Evolutionary conservation across 1,139 yeast species (phyloP), one percentile per base, ranked within the genome.

Genomic region (Nadsonia commutata): DNA sequence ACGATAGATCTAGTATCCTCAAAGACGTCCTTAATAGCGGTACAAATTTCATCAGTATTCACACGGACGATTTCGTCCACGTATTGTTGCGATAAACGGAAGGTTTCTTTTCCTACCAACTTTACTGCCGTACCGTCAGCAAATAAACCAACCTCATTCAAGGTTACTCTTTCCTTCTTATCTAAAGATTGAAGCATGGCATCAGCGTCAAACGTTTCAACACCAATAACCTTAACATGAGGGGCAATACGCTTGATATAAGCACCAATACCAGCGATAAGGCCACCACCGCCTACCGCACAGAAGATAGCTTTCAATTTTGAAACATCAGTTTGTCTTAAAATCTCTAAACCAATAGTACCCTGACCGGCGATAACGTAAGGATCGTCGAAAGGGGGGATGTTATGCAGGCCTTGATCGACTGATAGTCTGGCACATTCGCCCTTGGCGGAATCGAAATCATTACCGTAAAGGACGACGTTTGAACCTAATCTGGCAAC

Each of bases 51-150:
- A 62, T 90, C 99, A 11, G 98, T 90, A 56, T 75, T 71, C 5
- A 90, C 97, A 40, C 76, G 71, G 9, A 90, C 80, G 41, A 90
- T 80, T 51, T 88, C 97, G 58, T 93, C 97, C 8, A 90, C 85
- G 46, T 78, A 77, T 41, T 81, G 76, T 51, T 72, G 66, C 52
- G 90, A 78, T 19, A 88, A 71, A 56, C 94, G 71, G 71, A 85
- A 90, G 16, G 95, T 81, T 63, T 93, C 98, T 49, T 79, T 81
- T 45, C 99, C 99, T 27, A 86, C 71, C 11, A 80, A 63, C 56
- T 80, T 83, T 39, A 90, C 99, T 3, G 98, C 96, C n/a, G 99
- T 86, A 57, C 98, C 99, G 62, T 90, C 99, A n/a, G 98, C 98
- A 64, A 90, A 90, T n/a, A 82, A 68, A n/a, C 99, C 99, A 8